Conservation (phyloP, 352 stramenopile genomes). For the Detonula confervacea region DNA sequence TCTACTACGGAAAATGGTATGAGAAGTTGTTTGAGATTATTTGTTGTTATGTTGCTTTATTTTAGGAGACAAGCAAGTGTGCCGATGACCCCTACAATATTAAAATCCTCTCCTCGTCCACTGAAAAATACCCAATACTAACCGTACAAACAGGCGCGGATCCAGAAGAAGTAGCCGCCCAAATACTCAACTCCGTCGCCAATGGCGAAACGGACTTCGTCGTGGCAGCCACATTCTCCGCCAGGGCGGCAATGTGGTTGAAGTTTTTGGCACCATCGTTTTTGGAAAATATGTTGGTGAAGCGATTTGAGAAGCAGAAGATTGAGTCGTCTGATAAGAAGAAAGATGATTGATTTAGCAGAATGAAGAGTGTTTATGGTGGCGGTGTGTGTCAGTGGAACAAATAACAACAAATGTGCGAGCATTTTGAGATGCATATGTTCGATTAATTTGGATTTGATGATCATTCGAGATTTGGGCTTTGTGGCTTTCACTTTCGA, state of each 20-base stretch:
- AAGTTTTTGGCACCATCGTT: conserved; percentile 69
- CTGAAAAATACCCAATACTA: too few relatives aligned
- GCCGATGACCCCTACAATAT: too few relatives aligned
- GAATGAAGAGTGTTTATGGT: too few relatives aligned
- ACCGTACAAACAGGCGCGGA: conserved; percentile 60
- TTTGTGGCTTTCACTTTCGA: too few relatives aligned
- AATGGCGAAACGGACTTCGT: conserved; percentile 70
- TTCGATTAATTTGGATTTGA: too few relatives aligned
- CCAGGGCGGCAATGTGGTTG: conserved; percentile 70
- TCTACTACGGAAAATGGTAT: conserved; percentile 72
- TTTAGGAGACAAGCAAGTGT: too few relatives aligned
- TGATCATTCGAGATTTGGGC: too few relatives aligned
- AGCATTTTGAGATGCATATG: too few relatives aligned
- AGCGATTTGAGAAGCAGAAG: conserved; percentile 69
- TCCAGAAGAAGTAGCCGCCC: conserved; percentile 69
- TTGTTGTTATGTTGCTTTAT: background rate
- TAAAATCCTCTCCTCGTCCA: background rate
- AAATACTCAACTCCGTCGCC: conserved; percentile 60
- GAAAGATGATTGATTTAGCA: too few relatives aligned
- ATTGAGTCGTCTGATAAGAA: conserved; percentile 28
- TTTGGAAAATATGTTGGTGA: conserved; percentile 65
- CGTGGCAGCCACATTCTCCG: conserved; percentile 69
- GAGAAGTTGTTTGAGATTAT: conserved; percentile 12
- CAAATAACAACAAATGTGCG: too few relatives aligned
- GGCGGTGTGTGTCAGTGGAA: too few relatives aligned